Conservation (phyloP, 768 basidiomycete genomes). For the Gyrodon lividus region DNA sequence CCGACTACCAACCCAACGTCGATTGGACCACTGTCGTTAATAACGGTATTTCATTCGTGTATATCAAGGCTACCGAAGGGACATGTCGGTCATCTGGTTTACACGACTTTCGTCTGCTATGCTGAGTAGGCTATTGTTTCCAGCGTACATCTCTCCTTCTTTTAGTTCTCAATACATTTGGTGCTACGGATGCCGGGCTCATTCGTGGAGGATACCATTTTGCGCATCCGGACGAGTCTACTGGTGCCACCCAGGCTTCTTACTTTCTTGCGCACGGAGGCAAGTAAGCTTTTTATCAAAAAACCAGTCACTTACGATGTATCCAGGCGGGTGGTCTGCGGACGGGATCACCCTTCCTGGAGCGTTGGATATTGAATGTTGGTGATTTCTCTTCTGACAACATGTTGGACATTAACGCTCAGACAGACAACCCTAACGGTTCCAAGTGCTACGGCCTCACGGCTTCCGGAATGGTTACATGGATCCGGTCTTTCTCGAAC, state of each 20-base stretch:
- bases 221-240: slow-evolving; percentile 52
- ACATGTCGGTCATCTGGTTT: slow-evolving; percentile 36
- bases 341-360: slow-evolving; percentile 65
- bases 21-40: slow-evolving; percentile 52
- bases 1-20: slow-evolving; percentile 45
- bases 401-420: not conserved
- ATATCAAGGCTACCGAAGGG: slow-evolving; percentile 69
- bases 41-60: slow-evolving; percentile 54
- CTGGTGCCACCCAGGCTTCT: slow-evolving; percentile 57
- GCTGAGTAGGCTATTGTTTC: not conserved
- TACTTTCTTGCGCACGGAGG: slow-evolving; percentile 61
- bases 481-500: slow-evolving; percentile 60
- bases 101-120: not conserved
- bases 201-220: slow-evolving; percentile 65
- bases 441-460: slow-evolving; percentile 55
- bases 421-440: slow-evolving; percentile 49
- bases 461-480: slow-evolving; percentile 55
- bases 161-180: slow-evolving; percentile 50
- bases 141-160: slow-evolving; percentile 24
- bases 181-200: slow-evolving; percentile 53
- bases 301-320: not conserved
- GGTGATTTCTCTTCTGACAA: slow-evolving; percentile 7
- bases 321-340: slow-evolving; percentile 48
- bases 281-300: slow-evolving; percentile 9
- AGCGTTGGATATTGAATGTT: slow-evolving; percentile 63